phyloP scores from a whole-genome alignment of 164 flowering plant species.

The Stephania yunnanensis region DNA sequence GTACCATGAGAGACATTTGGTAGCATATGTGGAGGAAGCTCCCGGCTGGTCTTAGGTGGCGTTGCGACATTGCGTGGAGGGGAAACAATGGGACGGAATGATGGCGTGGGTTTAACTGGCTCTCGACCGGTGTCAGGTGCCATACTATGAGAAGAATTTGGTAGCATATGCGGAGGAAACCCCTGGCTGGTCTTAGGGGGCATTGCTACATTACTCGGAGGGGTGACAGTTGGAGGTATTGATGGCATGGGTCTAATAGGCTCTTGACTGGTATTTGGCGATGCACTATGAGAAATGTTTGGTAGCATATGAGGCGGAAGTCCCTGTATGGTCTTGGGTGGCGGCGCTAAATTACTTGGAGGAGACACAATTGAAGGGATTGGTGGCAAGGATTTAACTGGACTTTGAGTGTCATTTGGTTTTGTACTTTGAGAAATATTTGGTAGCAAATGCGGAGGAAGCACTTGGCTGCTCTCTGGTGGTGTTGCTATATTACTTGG shows the following conservation, averaged over 20 bases:
- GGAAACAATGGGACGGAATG: constrained; percentile 14
- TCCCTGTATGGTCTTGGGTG: background rate
- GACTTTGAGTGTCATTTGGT: constrained; percentile 13
- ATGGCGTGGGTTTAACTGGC: constrained; percentile 4
- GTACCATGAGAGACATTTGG: background rate
- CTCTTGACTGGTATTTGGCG: constrained; percentile 13
- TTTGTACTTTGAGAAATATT: background rate
- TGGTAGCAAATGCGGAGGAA: constrained; percentile 6
- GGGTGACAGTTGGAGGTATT: constrained; percentile 13
- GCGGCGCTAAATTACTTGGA: constrained; percentile 1
- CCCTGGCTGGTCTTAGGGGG: constrained; percentile 1
- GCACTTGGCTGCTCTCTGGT: background rate
- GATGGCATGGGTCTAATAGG: constrained; percentile 6
- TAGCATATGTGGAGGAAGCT: constrained; percentile 7
- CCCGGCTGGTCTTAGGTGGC: background rate
- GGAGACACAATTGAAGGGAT: constrained; percentile 15
- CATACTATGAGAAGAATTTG: constrained; percentile 13
- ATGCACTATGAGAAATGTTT: constrained; percentile 12
- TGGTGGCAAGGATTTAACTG: constrained; percentile 4
- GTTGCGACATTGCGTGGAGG: constrained; percentile 10
- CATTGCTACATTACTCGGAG: constrained; percentile 4
- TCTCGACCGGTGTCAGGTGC: constrained; percentile 11
- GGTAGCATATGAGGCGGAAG: constrained; percentile 5
- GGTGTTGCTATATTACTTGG: constrained; percentile 1
- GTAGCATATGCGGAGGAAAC: constrained; percentile 5